phyloP scores from a whole-genome alignment of 1,284 basidiomycete species.

The Tilletia horrida region DNA sequence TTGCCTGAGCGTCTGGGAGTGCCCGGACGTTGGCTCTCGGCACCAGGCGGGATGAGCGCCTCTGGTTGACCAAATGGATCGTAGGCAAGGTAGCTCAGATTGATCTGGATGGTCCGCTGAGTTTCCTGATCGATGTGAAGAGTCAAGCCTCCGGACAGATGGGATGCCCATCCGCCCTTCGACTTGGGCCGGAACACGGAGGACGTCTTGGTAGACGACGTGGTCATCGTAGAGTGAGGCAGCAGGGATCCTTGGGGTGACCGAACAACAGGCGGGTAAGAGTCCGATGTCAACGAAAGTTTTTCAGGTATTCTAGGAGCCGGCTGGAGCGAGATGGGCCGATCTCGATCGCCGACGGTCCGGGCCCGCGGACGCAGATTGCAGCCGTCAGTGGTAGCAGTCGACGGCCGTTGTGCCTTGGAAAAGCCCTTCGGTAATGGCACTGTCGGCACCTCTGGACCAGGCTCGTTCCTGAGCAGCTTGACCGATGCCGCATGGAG shows the following conservation, averaged over 20 bases:
- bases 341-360: background rate
- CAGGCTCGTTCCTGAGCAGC: background rate
- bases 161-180: slow-evolving; percentile 40
- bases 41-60: slow-evolving; percentile 23
- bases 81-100: slow-evolving; percentile 39
- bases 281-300: background rate
- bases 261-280: background rate
- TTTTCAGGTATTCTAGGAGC: slow-evolving; percentile 1
- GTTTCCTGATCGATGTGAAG: slow-evolving; percentile 41
- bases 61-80: slow-evolving; percentile 44
- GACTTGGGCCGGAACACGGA: slow-evolving; percentile 16
- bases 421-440: background rate
- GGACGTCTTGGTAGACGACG: background rate
- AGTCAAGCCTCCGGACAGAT: slow-evolving; percentile 37
- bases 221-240: slow-evolving; percentile 2
- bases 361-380: slow-evolving; percentile 2
- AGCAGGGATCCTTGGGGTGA: background rate
- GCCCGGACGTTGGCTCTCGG: background rate
- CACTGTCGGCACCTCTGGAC: background rate
- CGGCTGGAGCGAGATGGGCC: slow-evolving; percentile 10
- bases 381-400: slow-evolving; percentile 14
- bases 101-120: slow-evolving; percentile 25
- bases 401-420: background rate
- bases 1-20: slow-evolving; percentile 31
- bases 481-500: slow-evolving; percentile 1